Base-by-base conservation (phyloP, 140 eudicot species). In the Oenanthe javanica region DNA sequence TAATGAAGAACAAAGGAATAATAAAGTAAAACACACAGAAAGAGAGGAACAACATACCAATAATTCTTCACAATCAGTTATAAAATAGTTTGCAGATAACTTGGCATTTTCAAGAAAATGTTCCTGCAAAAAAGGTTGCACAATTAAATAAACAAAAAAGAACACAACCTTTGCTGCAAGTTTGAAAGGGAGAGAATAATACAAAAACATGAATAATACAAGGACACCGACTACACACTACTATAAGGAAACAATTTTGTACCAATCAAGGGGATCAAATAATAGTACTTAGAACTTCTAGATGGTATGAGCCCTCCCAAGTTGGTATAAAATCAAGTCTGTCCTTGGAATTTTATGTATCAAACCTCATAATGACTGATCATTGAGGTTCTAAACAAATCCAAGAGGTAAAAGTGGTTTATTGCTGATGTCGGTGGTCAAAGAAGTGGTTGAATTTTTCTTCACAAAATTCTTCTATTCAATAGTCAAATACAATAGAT, bases 21-120 rank as follows among this genome's bases (percentile, higher is more conserved):
- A 36, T 55, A 8, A 27, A 61, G 48, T 36, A 4, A 38, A 75
- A 23, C 72, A 23, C 78, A 36, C 7, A 16, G 11, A 27, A 21
- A 18, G 57, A 57, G 52, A 18, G 40, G 55, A 63, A 77, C 15
- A 74, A 61, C 93, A 80, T 90, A 95, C 99, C 99, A 95, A 80
- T 84, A 90, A 69, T 47, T 88, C 91, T 77, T 92, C 97, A 82
- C 97, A 95, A 63, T 92, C 82, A 45, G 92, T 50, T 19, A 92
- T 89, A 80, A 95, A 95, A 84, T 90, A 95, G 84, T 86, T 86
- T 23, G 90, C 84, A 50, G 99, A 95, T 82, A 95, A 82, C 82
- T 92, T 95, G 45, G 99, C 93, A 79, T 92, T 89, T 83, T 89
- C 92, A 74, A 87, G 75, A 86, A 95, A 95, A 78, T 89, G 93